Conservation (phyloP, 495 filamentous ascomycete species). For the Penicillium salamii region DNA sequence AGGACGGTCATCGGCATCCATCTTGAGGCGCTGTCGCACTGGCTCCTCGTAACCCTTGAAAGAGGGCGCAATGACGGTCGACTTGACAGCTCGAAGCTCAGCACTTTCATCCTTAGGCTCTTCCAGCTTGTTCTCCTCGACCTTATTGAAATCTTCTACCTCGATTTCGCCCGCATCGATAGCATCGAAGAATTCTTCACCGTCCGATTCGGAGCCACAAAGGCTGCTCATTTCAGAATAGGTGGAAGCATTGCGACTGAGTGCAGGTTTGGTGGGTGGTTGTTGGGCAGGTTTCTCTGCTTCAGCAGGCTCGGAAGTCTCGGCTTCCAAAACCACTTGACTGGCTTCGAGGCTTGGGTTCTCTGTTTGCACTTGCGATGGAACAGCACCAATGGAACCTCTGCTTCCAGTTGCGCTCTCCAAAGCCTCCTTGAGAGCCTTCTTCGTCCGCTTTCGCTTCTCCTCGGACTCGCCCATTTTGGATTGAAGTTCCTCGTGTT, state of each 20-base stretch:
- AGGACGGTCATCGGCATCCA: conserved; percentile 89
- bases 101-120: conserved; percentile 39
- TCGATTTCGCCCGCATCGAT: conserved; percentile 90
- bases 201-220: conserved; percentile 77
- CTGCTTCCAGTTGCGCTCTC: conserved; percentile 54
- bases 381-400: conserved; percentile 35
- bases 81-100: conserved; percentile 48
- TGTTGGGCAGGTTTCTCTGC: conserved; percentile 3
- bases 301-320: conserved; percentile 4
- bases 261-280: conserved; percentile 6
- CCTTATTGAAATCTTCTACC: conserved; percentile 56
- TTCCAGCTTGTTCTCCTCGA: conserved; percentile 44
- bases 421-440: conserved; percentile 82
- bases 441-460: conserved; percentile 85
- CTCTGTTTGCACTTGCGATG: conserved; percentile 21
- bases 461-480: conserved; percentile 86
- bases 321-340: conserved; percentile 3
- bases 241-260: conserved; percentile 27
- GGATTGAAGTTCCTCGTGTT: conserved; percentile 87
- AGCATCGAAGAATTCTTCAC: conserved; percentile 97
- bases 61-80: conserved; percentile 63
- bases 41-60: conserved; percentile 92
- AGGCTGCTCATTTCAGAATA: conserved; percentile 45
- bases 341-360: conserved; percentile 15
- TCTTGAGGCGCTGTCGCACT: conserved; percentile 69